phyloP scores from a whole-genome alignment of 2,329 filamentous ascomycete species.

The Colletotrichum truncatum region DNA sequence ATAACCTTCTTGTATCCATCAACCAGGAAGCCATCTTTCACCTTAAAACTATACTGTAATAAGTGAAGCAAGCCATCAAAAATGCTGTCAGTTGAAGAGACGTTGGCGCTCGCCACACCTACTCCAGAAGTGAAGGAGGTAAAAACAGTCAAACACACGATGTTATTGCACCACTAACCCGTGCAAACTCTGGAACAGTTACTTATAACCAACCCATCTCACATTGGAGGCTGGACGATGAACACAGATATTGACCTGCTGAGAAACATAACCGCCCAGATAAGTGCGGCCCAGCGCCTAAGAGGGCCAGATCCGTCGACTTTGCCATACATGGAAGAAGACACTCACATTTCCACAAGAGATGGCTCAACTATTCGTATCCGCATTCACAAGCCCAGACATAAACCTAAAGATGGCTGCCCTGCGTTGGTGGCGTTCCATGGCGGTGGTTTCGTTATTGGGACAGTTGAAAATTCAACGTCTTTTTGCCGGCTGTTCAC shows the following conservation, averaged over 20 bases:
- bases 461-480: conserved; percentile 36
- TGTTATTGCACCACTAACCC: neutral
- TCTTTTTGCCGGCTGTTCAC: conserved; percentile 37
- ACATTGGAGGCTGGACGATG: conserved; percentile 32
- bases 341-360: conserved; percentile 35
- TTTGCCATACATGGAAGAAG: conserved; percentile 32
- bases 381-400: conserved; percentile 35
- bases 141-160: conserved; percentile 14
- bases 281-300: conserved; percentile 13
- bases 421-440: conserved; percentile 39
- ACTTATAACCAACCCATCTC: conserved; percentile 25
- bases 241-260: conserved; percentile 34
- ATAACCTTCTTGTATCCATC: too few relatives aligned
- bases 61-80: too few relatives aligned
- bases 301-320: conserved; percentile 26
- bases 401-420: conserved; percentile 24
- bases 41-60: too few relatives aligned
- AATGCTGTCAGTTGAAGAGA: conserved; percentile 39
- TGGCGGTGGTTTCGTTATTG: conserved; percentile 38
- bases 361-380: conserved; percentile 33
- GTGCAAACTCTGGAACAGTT: too few relatives aligned
- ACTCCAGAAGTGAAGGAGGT: conserved; percentile 33
- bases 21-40: too few relatives aligned
- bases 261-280: conserved; percentile 31
- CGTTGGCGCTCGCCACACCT: conserved; percentile 31